phyloP scores from a whole-genome alignment of 768 basidiomycete species.

The Lactarius deliciosus region DNA sequence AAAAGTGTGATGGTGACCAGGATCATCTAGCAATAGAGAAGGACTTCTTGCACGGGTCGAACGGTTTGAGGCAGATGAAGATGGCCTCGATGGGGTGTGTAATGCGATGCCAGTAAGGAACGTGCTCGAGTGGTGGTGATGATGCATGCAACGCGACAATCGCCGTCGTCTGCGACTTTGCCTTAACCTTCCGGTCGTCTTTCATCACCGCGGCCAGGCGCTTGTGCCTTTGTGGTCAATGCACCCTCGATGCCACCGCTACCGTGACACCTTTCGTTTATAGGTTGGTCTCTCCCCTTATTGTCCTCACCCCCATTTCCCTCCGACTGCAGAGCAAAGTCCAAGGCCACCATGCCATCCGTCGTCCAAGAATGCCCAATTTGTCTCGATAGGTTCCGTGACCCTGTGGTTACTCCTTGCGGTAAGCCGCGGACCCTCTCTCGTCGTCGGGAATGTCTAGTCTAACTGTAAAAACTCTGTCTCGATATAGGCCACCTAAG shows the following conservation, averaged over 20 bases:
- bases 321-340: background rate
- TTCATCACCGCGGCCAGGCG: background rate
- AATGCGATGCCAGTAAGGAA: conserved; percentile 4
- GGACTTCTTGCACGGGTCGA: conserved; percentile 26
- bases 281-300: background rate
- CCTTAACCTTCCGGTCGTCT: background rate
- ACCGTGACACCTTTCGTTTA: background rate
- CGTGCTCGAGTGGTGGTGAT: conserved; percentile 3
- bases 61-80: conserved; percentile 23
- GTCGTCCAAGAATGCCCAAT: conserved; percentile 19
- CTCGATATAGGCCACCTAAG: conserved; percentile 20
- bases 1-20: conserved; percentile 16
- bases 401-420: conserved; percentile 24
- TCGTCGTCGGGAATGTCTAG: background rate
- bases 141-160: background rate
- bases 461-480: background rate
- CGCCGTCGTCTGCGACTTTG: background rate
- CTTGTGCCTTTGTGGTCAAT: conserved; percentile 17
- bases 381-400: conserved; percentile 21
- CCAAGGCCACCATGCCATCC: background rate
- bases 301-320: background rate
- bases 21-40: conserved; percentile 26
- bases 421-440: conserved; percentile 10
- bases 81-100: conserved; percentile 18
- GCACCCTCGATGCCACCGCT: conserved; percentile 2